These are phyloP conservation scores for Diaporthe vexans DNA, from an alignment of 2,329 filamentous ascomycete species.

Conservation along the genomic window DNA sequence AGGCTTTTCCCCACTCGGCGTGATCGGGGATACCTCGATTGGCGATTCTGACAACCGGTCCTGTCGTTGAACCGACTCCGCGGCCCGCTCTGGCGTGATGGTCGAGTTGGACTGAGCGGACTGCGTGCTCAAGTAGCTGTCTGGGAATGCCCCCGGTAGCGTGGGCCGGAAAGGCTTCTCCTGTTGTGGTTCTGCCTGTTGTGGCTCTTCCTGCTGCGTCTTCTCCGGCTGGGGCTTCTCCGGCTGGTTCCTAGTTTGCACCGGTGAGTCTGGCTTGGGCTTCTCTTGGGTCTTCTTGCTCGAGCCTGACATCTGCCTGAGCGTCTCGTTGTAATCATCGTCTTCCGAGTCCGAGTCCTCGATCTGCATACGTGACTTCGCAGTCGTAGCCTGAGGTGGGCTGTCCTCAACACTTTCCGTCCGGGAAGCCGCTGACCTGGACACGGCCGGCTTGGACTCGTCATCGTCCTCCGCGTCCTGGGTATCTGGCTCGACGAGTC, in stretches of 20 bases:
- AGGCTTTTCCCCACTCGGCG: constrained; percentile 60
- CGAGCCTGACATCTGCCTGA: constrained; percentile 48
- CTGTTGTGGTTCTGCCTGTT: constrained; percentile 18
- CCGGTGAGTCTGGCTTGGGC: constrained; percentile 15
- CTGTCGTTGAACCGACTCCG: constrained; percentile 48
- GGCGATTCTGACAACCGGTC: constrained; percentile 77
- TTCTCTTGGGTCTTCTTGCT: constrained; percentile 39
- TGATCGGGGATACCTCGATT: constrained; percentile 72
- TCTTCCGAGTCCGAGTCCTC: constrained; percentile 78
- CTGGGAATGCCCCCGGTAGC: constrained; percentile 57
- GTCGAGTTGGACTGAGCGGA: constrained; percentile 50
- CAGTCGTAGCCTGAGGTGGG: constrained; percentile 69
- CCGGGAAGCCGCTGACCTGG: constrained; percentile 58
- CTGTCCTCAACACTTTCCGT: constrained; percentile 60
- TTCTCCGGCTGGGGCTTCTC: constrained; percentile 44
- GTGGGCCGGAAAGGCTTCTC: constrained; percentile 49
- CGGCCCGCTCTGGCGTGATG: constrained; percentile 49
- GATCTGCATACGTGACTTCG: constrained; percentile 74
- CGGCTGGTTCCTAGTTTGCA: constrained; percentile 18
- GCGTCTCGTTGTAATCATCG: constrained; percentile 55
- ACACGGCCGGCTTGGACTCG: constrained; percentile 57
- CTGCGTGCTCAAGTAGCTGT: constrained; percentile 54
- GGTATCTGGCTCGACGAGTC: constrained; percentile 69
- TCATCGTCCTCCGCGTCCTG: constrained; percentile 54
- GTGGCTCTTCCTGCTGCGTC: constrained; percentile 38